phyloP scores from a whole-genome alignment of 306 rosid genomes.

The Lathyrus oleraceus region DNA sequence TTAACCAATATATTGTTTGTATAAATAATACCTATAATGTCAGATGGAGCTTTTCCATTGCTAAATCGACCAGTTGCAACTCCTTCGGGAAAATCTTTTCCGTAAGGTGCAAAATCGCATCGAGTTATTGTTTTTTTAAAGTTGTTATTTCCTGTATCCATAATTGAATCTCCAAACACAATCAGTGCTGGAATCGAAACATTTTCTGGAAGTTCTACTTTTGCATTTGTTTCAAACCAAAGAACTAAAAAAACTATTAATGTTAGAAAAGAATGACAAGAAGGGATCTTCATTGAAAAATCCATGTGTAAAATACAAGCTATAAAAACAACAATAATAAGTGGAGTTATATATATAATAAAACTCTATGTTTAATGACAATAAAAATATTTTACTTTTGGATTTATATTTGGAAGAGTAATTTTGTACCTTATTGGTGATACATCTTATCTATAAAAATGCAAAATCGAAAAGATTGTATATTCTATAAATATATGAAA shows the following conservation, averaged over 20 bases:
- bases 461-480: no score
- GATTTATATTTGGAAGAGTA: no score
- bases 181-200: conserved; percentile 52
- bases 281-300: not conserved
- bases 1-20: no score
- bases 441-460: no score
- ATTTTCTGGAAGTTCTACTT: conserved; percentile 44
- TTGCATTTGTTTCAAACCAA: conserved; percentile 12
- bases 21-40: conserved; percentile 25
- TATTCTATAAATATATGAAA: no score
- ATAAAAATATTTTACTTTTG: no score
- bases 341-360: not conserved
- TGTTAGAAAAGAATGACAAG: not conserved
- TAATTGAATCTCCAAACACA: conserved; percentile 69
- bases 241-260: not conserved
- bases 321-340: not conserved
- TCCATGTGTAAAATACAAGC: not conserved
- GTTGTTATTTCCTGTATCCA: conserved; percentile 84
- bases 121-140: conserved; percentile 19
- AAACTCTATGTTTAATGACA: not conserved
- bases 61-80: conserved; percentile 42
- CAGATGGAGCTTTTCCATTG: conserved; percentile 44
- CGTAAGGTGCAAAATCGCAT: conserved; percentile 43
- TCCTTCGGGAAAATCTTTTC: conserved; percentile 38
- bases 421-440: no score